Percentiles rank a stretch among this genome's conserved stretches.
Conservation (phyloP, 208 protist genomes). For the Leishmania major region DNA sequence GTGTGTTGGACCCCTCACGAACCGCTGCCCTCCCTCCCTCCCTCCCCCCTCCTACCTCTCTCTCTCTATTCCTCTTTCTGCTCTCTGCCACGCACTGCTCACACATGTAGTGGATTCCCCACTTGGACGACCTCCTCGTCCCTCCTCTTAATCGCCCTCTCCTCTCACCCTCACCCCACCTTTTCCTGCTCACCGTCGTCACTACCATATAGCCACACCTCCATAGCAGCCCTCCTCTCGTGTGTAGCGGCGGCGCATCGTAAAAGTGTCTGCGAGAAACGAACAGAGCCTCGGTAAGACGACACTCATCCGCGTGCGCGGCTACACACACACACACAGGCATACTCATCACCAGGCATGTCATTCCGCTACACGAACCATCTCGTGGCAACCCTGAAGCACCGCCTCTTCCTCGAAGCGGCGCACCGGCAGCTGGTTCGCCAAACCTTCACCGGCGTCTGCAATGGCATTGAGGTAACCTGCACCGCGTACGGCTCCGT, state of each 20-base stretch:
- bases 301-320: not conserved
- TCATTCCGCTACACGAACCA: constrained; percentile 91
- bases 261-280: not conserved
- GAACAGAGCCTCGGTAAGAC: not conserved
- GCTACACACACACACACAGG: not conserved
- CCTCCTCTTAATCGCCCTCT: not conserved
- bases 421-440: constrained; percentile 64
- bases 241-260: not conserved
- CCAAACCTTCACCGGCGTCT: constrained; percentile 64
- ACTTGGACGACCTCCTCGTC: not conserved
- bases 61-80: too few species aligned
- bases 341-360: constrained; percentile 38
- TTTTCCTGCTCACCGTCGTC: not conserved
- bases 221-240: not conserved
- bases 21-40: not conserved
- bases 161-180: not conserved
- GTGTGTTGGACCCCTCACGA: not conserved
- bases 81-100: not conserved
- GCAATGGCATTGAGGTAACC: constrained; percentile 76
- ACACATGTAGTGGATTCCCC: too few species aligned
- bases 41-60: not conserved
- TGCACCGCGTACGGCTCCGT: constrained; percentile 80
- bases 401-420: constrained; percentile 77
- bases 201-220: not conserved
- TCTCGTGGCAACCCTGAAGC: constrained; percentile 77